Evolutionary conservation across 768 basidiomycete genomes (phyloP).

Genomic region (Lentinus brumalis): DNA sequence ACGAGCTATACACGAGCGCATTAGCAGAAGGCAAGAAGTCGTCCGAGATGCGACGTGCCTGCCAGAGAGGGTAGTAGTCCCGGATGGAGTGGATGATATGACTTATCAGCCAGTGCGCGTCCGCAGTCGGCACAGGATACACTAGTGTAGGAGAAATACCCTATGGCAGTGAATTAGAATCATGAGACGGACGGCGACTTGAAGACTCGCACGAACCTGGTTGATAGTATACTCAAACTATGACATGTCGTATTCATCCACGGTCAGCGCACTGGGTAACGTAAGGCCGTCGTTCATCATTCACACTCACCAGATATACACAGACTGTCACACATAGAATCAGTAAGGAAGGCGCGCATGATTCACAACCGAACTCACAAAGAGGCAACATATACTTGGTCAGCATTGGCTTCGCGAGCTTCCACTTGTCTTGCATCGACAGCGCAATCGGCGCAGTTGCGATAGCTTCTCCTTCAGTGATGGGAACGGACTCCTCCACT

Average conservation of each 20-base stretch:
- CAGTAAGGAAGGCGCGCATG: neutral
- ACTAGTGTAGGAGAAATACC: constrained; percentile 89
- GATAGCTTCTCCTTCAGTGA: constrained; percentile 2
- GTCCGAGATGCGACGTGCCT: constrained; percentile 53
- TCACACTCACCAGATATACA: constrained; percentile 57
- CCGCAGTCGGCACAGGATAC: constrained; percentile 76
- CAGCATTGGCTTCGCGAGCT: constrained; percentile 77
- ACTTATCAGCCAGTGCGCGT: constrained; percentile 62
- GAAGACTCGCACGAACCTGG: constrained; percentile 44
- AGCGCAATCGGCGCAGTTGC: constrained; percentile 42
- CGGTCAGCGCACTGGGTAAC: neutral
- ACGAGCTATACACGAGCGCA: constrained; percentile 52
- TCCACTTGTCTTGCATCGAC: constrained; percentile 75
- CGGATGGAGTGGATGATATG: constrained; percentile 80
- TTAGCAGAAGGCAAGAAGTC: neutral
- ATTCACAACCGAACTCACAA: constrained; percentile 51
- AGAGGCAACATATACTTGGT: constrained; percentile 90
- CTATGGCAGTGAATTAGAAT: constrained; percentile 34
- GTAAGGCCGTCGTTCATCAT: neutral
- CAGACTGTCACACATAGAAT: constrained; percentile 41
- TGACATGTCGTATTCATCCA: constrained; percentile 16
- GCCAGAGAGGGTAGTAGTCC: constrained; percentile 96
- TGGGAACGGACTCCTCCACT: neutral
- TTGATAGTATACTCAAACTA: constrained; percentile 94
- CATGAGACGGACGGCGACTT: neutral